Base-by-base conservation (phyloP, 495 filamentous ascomycete species). In the Ramalina intermedia region DNA sequence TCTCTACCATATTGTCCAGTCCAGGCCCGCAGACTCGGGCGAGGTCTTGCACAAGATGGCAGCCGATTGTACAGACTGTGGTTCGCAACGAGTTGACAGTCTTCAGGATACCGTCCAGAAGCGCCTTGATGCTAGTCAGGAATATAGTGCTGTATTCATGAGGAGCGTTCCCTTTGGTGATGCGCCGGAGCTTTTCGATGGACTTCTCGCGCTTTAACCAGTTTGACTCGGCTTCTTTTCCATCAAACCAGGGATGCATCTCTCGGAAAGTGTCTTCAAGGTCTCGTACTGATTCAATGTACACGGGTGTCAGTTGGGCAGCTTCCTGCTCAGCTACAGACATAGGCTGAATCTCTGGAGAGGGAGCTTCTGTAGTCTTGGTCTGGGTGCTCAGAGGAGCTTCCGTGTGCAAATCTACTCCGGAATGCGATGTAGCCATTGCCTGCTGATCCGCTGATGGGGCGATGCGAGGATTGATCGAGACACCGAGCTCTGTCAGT, bases 31-130 rank as follows among this genome's bases (percentile, higher is more conserved):
- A 80, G 16, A 72, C 76, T 49, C 70, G 78, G 11, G 87, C 89
- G 20, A 96, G 64, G 38, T 96, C 91, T 58, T 95, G 88, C 37
- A 96, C 71, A 38, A 94, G 66, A 47, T 76, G 80, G 58, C 87
- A 91, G 8, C 84, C 88, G 56, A 84, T 83, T 24, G 84, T 88
- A 2, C 83, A 89, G 42, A 94, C 68, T 39, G 87, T 96, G 1
- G 93, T 96, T 52, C 93, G 73, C 35, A 96, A 70, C 1, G 91
- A 94, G 59, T 76, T 83, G 39, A 84, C 76, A 6, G 81, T 82
- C 60, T 95, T 96, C 56, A 96, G 71, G 39, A 96, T 89, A 43
- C 87, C 87, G 59, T 96, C 91, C 16, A 95, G 66, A 6, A 91
- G 64, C 12, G 67, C 69, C 52, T 89, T 87, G 27, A 93, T 74